Base-by-base conservation (phyloP, 257 asterid species). In the Solanum neorickii region DNA sequence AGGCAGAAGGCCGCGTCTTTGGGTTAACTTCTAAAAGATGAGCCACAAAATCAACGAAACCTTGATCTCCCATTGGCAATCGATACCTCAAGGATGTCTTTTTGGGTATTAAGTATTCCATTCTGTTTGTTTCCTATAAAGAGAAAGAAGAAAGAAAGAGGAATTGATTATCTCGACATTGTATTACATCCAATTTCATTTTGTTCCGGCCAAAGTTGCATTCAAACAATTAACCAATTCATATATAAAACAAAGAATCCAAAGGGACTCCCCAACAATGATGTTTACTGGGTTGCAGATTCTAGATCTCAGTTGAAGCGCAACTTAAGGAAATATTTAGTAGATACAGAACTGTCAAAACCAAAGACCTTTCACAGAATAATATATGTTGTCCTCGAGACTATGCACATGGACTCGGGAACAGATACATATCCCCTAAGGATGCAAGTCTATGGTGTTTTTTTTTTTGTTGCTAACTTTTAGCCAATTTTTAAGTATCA, bases 1-100 rank as follows among this genome's bases (percentile, higher is more conserved):
- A 11, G n/a, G 91, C 91, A n/a, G 91, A 89, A 42, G 91, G 91
- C 20, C 91, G 88, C 88, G 84, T 87, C 87, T 87, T 84, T 52
- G 91, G 91, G 87, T 84, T 84, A 47, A 87, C 83, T 37, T 89
- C 89, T 21, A 89, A 86, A 65, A 89, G 85, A 84, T 89, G 87
- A 87, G 86, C 82, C 75, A 89, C 89, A 76, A 89, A 89, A 69
- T 89, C 91, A 41, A 87, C 73, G 65, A 89, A 89, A 82, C 89
- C 89, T 84, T 89, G 88, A 84, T 89, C 91, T 44, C 87, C 91
- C 86, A 89, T 80, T 20, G 91, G 91, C 84, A 89, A 87, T 44
- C 91, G 91, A 70, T 87, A 87, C 66, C 89, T 84, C 52, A 87
- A 85, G 60, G 89, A 84, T 39, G 91, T 75, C 86, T 87, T 89